Evolutionary conservation across 176 grass and related monocot species (phyloP), one percentile per base, ranked within the genome.

Genomic region (Saccharum officinarum): DNA sequence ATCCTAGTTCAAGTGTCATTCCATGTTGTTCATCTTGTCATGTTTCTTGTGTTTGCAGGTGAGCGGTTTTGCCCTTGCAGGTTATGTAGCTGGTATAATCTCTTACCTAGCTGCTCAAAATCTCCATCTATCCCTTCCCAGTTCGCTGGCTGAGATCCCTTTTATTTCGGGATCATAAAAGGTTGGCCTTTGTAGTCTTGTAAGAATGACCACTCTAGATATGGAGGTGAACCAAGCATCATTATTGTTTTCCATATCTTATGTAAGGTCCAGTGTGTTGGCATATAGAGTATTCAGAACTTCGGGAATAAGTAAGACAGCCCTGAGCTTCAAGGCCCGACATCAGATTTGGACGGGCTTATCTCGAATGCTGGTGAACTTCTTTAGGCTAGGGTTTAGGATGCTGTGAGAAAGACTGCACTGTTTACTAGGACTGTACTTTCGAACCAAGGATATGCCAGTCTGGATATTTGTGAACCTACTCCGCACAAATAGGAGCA

Each of bases 21-120:
- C 41, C 70, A 71, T 28, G 16, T 55, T 68, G 3, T 72, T 34
- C 57, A 49, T 70, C 13, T 37, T 86, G 37, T 63, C 57, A 30
- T 61, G 49, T 23, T 70, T 34, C 74, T 60, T 86, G 30, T 83
- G 62, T 80, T 80, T 85, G 75, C 96, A 95, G 93, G 96, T 95
- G 63, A 98, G 91, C 20, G 96, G 96, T 31, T 98, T 94, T 74
- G 93, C 96, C n/a, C 88, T 98, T 84, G 93, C 93, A 69, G 96
- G 96, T 65, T 98, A 98, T 84, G 87, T 88, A 67, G 93, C 96
- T 22, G 96, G 96, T 74, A 94, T 98, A 73, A 73, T 94, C 37
- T 72, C 89, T 9, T 98, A 95, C 49, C 77, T 98, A 80, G 96
- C 84, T 42, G 66, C 47, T 74, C 91, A 73, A 84, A 93, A 94